Conservation (phyloP, 208 protist genomes). For the Wallacemonas rigidus region DNA sequence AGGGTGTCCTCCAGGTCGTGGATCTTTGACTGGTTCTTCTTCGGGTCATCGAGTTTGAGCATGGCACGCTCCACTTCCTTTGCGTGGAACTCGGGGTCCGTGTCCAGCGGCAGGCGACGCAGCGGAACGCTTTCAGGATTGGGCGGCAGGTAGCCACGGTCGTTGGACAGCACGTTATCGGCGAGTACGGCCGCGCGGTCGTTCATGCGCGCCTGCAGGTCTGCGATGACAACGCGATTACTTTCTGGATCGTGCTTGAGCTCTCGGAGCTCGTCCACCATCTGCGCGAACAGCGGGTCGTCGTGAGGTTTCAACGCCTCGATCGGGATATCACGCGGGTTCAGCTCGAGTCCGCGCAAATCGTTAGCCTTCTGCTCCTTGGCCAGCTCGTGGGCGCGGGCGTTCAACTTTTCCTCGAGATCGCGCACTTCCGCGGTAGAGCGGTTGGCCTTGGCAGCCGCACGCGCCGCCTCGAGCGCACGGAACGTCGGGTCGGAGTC, state of each 20-base stretch:
- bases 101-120: conserved; percentile 57
- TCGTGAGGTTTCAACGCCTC: conserved; percentile 53
- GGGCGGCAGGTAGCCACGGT: conserved; percentile 62
- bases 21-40: conserved; percentile 56
- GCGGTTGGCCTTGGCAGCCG: conserved; percentile 52
- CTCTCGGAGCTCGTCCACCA: conserved; percentile 56
- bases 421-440: conserved; percentile 37
- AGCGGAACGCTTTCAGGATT: conserved; percentile 61
- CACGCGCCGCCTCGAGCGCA: conserved; percentile 61
- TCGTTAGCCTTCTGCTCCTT: conserved; percentile 57
- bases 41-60: conserved; percentile 55
- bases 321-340: conserved; percentile 53
- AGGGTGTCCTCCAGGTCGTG: conserved; percentile 54
- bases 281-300: conserved; percentile 51
- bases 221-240: conserved; percentile 24
- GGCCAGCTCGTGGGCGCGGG: conserved; percentile 62
- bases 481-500: conserved; percentile 62
- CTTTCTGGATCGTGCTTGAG: conserved; percentile 38
- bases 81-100: conserved; percentile 48
- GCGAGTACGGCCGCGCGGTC: conserved; percentile 59
- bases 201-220: conserved; percentile 66
- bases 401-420: conserved; percentile 75
- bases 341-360: conserved; percentile 40
- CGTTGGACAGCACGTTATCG: conserved; percentile 50
- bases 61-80: conserved; percentile 60